These are phyloP conservation scores for Alternaria incomplexa DNA, from an alignment of 2,329 filamentous ascomycete genomes.

Conservation along the genomic window DNA sequence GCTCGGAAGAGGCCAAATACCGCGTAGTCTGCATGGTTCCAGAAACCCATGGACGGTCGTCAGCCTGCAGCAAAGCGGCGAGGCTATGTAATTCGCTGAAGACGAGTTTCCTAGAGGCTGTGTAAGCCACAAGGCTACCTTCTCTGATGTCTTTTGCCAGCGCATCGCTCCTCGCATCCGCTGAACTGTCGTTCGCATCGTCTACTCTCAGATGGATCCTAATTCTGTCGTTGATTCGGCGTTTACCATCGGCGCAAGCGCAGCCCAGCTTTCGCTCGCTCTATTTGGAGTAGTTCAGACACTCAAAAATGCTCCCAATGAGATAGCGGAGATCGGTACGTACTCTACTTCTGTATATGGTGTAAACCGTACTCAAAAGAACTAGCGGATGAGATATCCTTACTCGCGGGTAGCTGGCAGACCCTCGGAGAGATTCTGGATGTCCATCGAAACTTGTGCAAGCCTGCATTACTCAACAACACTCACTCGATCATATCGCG, in stretches of 20 bases:
- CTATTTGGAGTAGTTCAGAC: slow-evolving; percentile 23
- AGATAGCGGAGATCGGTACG: slow-evolving; percentile 24
- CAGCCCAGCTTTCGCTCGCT: slow-evolving; percentile 21
- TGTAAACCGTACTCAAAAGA: background rate
- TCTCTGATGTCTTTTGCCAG: background rate
- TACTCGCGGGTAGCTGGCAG: slow-evolving; percentile 1
- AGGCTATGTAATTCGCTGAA: slow-evolving; percentile 3
- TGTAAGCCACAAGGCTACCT: slow-evolving; percentile 5
- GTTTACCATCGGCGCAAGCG: slow-evolving; percentile 19
- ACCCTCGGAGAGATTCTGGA: slow-evolving; percentile 3
- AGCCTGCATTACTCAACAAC: background rate
- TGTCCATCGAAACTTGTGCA: background rate
- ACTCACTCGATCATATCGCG: background rate
- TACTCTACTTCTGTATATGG: background rate
- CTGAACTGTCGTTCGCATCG: slow-evolving; percentile 1
- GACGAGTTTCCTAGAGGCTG: slow-evolving; percentile 1
- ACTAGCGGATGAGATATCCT: slow-evolving; percentile 4
- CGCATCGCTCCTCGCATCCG: background rate
- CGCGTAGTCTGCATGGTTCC: background rate
- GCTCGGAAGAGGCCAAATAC: background rate
- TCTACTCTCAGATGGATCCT: slow-evolving; percentile 7
- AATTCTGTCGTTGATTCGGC: slow-evolving; percentile 10
- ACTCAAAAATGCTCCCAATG: slow-evolving; percentile 20
- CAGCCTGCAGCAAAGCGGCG: slow-evolving; percentile 1
- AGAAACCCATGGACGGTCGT: background rate